These are phyloP conservation scores for Ceriops zippeliana DNA, from an alignment of 345 rosid genomes.

Conservation along the genomic window DNA sequence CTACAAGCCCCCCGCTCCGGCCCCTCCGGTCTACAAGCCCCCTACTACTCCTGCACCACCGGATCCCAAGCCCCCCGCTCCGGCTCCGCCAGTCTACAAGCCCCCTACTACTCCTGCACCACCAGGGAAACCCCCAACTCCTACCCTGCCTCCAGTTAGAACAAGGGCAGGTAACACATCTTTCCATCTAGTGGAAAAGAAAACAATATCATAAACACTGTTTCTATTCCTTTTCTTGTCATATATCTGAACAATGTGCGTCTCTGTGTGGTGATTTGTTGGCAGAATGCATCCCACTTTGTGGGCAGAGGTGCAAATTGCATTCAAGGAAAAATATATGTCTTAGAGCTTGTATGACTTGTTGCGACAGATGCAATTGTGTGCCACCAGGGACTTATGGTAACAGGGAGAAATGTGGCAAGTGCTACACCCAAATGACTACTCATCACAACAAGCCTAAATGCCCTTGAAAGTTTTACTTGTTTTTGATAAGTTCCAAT, in stretches of 20 bases:
- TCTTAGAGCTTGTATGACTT: constrained; percentile 74
- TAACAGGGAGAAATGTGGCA: constrained; percentile 75
- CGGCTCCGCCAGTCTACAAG: constrained; percentile 12
- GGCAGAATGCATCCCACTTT: constrained; percentile 69
- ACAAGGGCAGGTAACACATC: constrained; percentile 47
- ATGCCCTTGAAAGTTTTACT: constrained; percentile 55
- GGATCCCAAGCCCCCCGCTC: background rate
- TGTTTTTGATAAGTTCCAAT: background rate
- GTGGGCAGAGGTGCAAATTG: constrained; percentile 61
- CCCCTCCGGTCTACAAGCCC: constrained; percentile 1
- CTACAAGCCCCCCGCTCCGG: constrained; percentile 4
- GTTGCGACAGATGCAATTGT: constrained; percentile 89
- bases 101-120: constrained; percentile 5
- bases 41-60: constrained; percentile 15
- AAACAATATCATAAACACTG: background rate
- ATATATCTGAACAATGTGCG: background rate
- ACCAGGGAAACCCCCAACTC: constrained; percentile 10
- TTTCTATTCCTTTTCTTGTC: background rate
- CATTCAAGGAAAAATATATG: constrained; percentile 73
- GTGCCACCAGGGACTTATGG: constrained; percentile 97
- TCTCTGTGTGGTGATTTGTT: background rate
- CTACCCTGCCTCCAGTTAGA: constrained; percentile 40
- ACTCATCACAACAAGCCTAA: constrained; percentile 56
- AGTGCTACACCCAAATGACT: constrained; percentile 81
- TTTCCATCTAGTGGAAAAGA: background rate